Evolutionary conservation across 2,329 filamentous ascomycete species (phyloP).

Genomic region (Boeremia exigua): DNA sequence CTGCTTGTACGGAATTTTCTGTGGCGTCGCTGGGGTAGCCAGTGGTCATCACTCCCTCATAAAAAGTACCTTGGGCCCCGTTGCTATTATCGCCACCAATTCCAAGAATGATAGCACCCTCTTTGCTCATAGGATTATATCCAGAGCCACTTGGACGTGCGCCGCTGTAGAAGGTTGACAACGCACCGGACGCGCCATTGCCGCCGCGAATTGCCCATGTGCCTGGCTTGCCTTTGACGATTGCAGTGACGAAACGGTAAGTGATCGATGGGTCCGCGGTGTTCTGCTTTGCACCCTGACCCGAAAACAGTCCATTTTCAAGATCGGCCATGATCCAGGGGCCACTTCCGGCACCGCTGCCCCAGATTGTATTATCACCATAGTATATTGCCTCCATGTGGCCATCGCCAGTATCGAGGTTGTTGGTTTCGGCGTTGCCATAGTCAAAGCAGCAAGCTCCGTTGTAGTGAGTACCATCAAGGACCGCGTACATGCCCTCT

Average conservation of each 20-base stretch:
- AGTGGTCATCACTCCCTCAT: conserved; percentile 69
- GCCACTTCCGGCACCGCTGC: conserved; percentile 62
- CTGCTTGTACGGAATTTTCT: conserved; percentile 64
- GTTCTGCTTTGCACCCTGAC: conserved; percentile 55
- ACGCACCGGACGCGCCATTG: conserved; percentile 60
- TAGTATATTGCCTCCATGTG: conserved; percentile 76
- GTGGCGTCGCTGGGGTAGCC: conserved; percentile 67
- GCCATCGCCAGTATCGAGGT: conserved; percentile 60
- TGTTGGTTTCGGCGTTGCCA: conserved; percentile 52
- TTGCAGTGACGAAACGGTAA: conserved; percentile 63
- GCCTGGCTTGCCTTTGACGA: conserved; percentile 63
- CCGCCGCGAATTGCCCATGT: conserved; percentile 66
- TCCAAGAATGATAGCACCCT: conserved; percentile 72
- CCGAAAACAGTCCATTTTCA: conserved; percentile 71
- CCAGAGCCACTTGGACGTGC: conserved; percentile 58
- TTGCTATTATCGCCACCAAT: conserved; percentile 72
- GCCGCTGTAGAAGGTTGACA: conserved; percentile 67
- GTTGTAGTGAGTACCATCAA: conserved; percentile 68
- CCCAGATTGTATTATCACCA: conserved; percentile 62
- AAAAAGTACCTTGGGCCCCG: conserved; percentile 66
- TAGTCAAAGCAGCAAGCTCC: conserved; percentile 59
- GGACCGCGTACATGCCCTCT: conserved; percentile 66
- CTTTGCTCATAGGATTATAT: conserved; percentile 68
- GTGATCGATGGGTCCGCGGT: conserved; percentile 59
- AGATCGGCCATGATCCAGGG: conserved; percentile 75